Base-by-base conservation (phyloP, 106 monocot species). In the Triglochin maritima region DNA sequence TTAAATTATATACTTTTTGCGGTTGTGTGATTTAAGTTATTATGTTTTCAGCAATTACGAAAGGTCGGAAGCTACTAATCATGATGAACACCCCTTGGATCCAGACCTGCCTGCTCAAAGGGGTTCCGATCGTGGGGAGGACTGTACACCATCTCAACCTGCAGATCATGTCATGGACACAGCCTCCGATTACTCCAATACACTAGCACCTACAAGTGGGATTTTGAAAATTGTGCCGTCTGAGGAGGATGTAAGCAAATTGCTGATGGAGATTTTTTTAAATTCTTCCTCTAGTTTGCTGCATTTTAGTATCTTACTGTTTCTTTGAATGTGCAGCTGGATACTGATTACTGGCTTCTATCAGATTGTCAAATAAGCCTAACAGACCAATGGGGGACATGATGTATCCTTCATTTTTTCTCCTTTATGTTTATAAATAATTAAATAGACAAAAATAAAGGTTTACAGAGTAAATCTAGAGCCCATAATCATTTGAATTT, bases 341-440 rank as follows among this genome's bases (percentile, higher is more conserved):
- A 79, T 65, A 80, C 89, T 17, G 89, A 89, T 71, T 89, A 89
- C 78, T 90, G 89, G 89, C 71, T 90, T 69, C 52, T 70, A 47
- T 77, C 89, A 61, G 89, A 83, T 74, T 65, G 60, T 59, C 62
- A 60, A 16, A 67, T 49, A 14, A 83, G 79, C 57, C 48, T 86
- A 5, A 81, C 89, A 9, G 83, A 86, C 58, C 77, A 58, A 56
- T 90, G 89, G 89, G 63, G 65, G 44, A 74, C 73, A 44, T 71
- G 72, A 72, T 81, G 77, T 83, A 76, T 83, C 73, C 75, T 79
- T 71, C 12, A 52, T 14, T 43, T 67, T 67, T 7, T 41, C 52
- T 49, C 3, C 64, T 64, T 17, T 62, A 29, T 9, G 46, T 45
- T 44, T 3, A 43, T 44, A 12, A 14, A 17, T 2, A 9, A 45